phyloP scores from a whole-genome alignment of 2,329 filamentous ascomycete genomes.

The Ophiostoma perfectum region DNA sequence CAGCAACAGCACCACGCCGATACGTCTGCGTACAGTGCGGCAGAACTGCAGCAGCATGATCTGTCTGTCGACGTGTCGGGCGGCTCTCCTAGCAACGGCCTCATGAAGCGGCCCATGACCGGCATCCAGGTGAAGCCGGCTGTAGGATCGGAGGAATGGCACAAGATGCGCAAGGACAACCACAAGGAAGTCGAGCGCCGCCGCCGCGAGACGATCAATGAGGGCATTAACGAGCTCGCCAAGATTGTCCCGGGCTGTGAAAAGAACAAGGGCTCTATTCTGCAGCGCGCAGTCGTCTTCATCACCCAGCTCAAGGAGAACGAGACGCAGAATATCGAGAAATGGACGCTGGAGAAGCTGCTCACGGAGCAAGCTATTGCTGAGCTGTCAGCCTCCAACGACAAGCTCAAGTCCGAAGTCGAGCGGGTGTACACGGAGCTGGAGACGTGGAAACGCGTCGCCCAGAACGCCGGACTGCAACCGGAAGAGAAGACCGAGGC shows the following conservation, averaged over 20 bases:
- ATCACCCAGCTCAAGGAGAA: slow-evolving; percentile 94
- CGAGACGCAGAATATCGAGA: slow-evolving; percentile 87
- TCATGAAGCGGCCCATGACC: slow-evolving; percentile 23
- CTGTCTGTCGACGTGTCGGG: slow-evolving; percentile 29
- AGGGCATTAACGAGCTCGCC: slow-evolving; percentile 95
- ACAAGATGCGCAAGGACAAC: slow-evolving; percentile 93
- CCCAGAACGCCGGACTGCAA: slow-evolving; percentile 54
- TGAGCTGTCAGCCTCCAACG: slow-evolving; percentile 80
- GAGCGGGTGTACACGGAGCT: slow-evolving; percentile 72
- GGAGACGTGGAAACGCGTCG: slow-evolving; percentile 70
- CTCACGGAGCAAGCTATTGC: slow-evolving; percentile 83
- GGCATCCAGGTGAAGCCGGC: slow-evolving; percentile 59
- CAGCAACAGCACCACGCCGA: slow-evolving; percentile 28
- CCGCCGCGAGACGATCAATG: slow-evolving; percentile 95
- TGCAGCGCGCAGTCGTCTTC: slow-evolving; percentile 88
- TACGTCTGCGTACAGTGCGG: slow-evolving; percentile 31
- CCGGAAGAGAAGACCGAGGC: slow-evolving; percentile 37
- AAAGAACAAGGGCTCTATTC: slow-evolving; percentile 97
- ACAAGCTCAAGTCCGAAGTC: slow-evolving; percentile 77
- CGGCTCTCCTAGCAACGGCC: slow-evolving; percentile 23
- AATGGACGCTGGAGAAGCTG: slow-evolving; percentile 88
- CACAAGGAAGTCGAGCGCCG: slow-evolving; percentile 99
- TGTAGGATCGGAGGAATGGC: slow-evolving; percentile 97
- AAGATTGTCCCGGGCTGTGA: slow-evolving; percentile 97
- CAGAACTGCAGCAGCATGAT: slow-evolving; percentile 36